Base-by-base conservation (phyloP, 371 early-diverging fungal species). In the Capniomyces stellatus region DNA sequence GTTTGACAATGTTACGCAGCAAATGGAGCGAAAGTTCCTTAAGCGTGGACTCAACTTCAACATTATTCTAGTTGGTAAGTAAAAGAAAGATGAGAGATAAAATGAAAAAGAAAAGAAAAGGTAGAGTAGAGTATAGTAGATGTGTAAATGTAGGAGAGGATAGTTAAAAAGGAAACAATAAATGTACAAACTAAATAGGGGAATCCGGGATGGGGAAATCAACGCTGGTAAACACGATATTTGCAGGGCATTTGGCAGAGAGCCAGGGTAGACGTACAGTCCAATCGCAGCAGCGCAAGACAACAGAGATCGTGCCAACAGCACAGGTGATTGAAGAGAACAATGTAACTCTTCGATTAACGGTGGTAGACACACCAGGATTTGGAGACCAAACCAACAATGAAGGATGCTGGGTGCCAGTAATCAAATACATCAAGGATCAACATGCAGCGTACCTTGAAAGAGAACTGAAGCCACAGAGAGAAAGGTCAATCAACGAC, bases 201-300 rank as follows among this genome's bases (percentile, higher is more conserved):
- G 93, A 95, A 78, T 87, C 94, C 42, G 99, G 98, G 43, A 79
- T 98, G 61, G 99, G 99, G 60, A 94, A 98, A 75, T 89, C 98
- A 31, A 99, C 99, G 29, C 75, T 99, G 21, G 83, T 98, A 59
- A 98, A 97, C 81, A 95, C 97, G 46, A 68, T 85, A 56, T 87
- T 87, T 68, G 79, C 87, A 40, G 76, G 83, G 25, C 88, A 89
- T 54, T 72, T 89, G 58, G 79, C 87, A 58, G 86, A 89, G 64
- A 78, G 77, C 60, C 83, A 87, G 72, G 87, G 81, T 43, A 81
- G 85, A 57, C 72, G 75, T 51, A 71, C 69, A 53, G 76, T 81
- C 53, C 76, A 77, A 61, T 86, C 85, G 61, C 75, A 81, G 47
- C 74, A 76, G 46, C 75, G 85, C 60, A 82, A 87, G 70, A 87